Base-by-base conservation (phyloP, 73 alveolate species). In the Paramecium primaurelia region DNA sequence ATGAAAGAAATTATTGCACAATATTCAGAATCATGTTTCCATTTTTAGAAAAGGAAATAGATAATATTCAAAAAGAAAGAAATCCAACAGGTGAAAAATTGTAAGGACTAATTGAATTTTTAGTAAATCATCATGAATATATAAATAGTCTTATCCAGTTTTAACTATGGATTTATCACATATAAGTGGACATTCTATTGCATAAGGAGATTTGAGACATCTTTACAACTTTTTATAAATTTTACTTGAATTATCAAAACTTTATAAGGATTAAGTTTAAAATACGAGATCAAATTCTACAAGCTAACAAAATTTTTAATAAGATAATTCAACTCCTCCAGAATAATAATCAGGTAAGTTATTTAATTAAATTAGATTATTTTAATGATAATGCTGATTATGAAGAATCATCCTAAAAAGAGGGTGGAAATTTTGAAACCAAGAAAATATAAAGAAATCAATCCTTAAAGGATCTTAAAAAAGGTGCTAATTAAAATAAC, bases 21-120 rank as follows among this genome's bases (percentile, higher is more conserved):
- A 89, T 89, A 73, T 89, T 89, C 36, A 89, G 75, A 47, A 89
- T 71, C 26, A 89, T 89, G 94, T 89, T 89, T 49, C 94, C 94
- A 32, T 69, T 89, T 34, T 20, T 89, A 42, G 77, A 89, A 12
- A 26, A 89, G n/a, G 88, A 64, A 11, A 38, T 89, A 5, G 58
- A 69, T 38, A 45, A 71, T 1, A 71, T 89, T 11, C 51, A 89
- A 71, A 83, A 73, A 12, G 88, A 59, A 47, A 40, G 75, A n/a
- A 83, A 59, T 47, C 80, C 94, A 12, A 44, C 91, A 28, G 94
- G 94, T 6, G 88, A 89, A 45, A 89, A 89, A 14, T 47, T 89
- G 6, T 89, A 89, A 89, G 58, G 59, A 11, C 54, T 89, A 8
- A 89, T 89, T 22, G 88, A 89, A 71, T 59, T 58, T 14, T 89